Evolutionary conservation across 2,329 filamentous ascomycete genomes (phyloP), one percentile per base, ranked within the genome.

Genomic region (Rhinocladiella mackenziei): DNA sequence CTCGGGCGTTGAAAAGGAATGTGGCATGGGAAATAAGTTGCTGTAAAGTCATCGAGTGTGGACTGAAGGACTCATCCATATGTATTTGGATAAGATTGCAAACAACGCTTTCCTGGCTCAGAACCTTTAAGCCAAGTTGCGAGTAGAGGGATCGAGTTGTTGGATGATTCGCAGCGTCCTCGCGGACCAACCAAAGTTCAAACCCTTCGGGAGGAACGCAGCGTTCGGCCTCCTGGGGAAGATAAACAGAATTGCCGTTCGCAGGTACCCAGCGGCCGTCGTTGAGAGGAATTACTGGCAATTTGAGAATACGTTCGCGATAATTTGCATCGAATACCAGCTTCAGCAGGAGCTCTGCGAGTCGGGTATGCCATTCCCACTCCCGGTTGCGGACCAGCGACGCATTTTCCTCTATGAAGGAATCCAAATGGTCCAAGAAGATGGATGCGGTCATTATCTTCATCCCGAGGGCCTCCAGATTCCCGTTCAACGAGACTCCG

Each of bases 271-370:
- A 42, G 11, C 29, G n/a, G 2, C 39, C 39, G 22, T 42, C 39
- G n/a, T 31, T 42, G 13, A 42, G 39, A 25, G 39, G 39, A 19
- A 42, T 34, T 9, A 42, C 14, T 7, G 39, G 30, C 32, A 42
- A 25, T 11, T 42, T 31, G 13, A 17, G n/a, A 25, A 42, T 32
- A 10, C 28, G n/a, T 15, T 42, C 30, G 8, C 28, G 39, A 28
- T 26, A 15, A 22, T 31, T 30, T 2, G 30, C 22, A 9, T 42
- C 30, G 18, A 42, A 42, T 14, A 20, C 23, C 3, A 42, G 30
- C 20, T 42, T 42, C 29, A 42, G 13, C 9, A 42, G 22, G 13
- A 42, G n/a, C 20, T 42, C 39, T 13, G 39, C 39, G 28, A 42
- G 39, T 19, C 30, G 18, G 5, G 39, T 42, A 20, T 42, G 39